Evolutionary conservation across 495 filamentous ascomycete species (phyloP).

Genomic region (Penicillium waksmanii): DNA sequence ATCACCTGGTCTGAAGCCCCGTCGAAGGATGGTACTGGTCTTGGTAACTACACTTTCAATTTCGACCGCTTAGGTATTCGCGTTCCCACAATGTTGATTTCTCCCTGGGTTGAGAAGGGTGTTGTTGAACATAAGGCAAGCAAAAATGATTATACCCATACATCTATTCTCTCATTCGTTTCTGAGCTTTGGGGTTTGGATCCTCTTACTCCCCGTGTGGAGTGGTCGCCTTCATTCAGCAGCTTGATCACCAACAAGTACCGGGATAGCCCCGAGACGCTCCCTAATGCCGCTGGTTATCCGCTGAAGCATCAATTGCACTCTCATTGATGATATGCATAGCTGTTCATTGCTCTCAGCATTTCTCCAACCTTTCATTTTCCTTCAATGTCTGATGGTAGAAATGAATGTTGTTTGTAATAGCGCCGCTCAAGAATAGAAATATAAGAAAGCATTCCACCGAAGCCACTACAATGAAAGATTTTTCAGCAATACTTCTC

Average conservation of each 20-base stretch:
- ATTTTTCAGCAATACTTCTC: neutral
- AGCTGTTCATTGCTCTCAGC: neutral
- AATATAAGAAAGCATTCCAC: neutral
- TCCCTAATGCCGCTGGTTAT: constrained; percentile 32
- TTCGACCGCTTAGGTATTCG: constrained; percentile 55
- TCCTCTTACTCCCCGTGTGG: constrained; percentile 42
- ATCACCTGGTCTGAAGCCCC: constrained; percentile 43
- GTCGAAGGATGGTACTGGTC: constrained; percentile 37
- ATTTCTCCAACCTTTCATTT: too few relatives aligned
- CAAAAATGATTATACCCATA: constrained; percentile 46
- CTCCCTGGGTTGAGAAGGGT: constrained; percentile 52
- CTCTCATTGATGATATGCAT: neutral
- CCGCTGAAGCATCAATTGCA: constrained; percentile 1
- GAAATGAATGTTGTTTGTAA: neutral
- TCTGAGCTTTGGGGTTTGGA: constrained; percentile 48
- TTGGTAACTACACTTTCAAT: constrained; percentile 43
- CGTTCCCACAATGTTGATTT: constrained; percentile 54
- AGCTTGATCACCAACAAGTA: constrained; percentile 36
- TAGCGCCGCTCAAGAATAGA: neutral
- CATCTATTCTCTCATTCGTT: constrained; percentile 47
- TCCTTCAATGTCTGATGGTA: too few relatives aligned
- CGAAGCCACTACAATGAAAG: neutral
- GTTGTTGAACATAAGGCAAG: constrained; percentile 43
- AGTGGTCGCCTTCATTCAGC: constrained; percentile 47
- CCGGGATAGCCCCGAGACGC: constrained; percentile 31